Percentiles rank a stretch among this genome's conserved stretches.
Evolutionary conservation across 768 basidiomycete species (phyloP).

Genomic region (Mycena latifolia): DNA sequence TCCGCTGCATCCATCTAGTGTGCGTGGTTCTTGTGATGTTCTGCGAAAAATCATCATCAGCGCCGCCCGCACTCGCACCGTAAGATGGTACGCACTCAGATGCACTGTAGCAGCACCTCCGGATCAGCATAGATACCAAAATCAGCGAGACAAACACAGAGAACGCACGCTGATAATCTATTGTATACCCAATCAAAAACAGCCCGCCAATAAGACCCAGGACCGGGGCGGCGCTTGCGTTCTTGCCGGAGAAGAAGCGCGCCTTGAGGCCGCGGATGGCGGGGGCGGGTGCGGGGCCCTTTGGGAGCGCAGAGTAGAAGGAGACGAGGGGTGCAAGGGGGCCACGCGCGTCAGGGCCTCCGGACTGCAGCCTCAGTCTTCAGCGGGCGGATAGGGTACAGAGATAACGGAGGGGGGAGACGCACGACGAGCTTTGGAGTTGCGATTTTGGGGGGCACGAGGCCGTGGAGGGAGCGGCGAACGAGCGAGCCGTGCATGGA

Average conservation of each 20-base stretch:
- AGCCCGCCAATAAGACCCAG: conserved; percentile 60
- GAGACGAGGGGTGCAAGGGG: conserved; percentile 77
- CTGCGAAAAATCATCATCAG: conserved; percentile 44
- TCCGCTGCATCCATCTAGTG: conserved; percentile 49
- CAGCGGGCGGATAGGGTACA: background rate
- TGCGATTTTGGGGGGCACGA: conserved; percentile 86
- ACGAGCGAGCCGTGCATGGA: conserved; percentile 73
- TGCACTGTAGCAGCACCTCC: conserved; percentile 59
- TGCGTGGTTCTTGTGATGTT: conserved; percentile 78
- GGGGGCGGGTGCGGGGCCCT: conserved; percentile 70
- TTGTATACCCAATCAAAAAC: conserved; percentile 71
- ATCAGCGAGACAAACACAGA: background rate
- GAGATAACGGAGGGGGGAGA: conserved; percentile 11
- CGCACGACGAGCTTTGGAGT: conserved; percentile 76
- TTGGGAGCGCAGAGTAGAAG: conserved; percentile 84
- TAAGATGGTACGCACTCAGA: conserved; percentile 59
- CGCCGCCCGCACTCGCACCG: background rate
- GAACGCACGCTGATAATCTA: conserved; percentile 76
- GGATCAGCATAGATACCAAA: conserved; percentile 24
- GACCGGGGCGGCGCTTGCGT: conserved; percentile 68
- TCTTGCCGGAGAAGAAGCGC: conserved; percentile 76
- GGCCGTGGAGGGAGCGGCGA: conserved; percentile 72
- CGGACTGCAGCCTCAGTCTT: conserved; percentile 55
- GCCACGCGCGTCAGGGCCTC: too few species aligned
- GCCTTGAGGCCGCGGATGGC: conserved; percentile 64